Evolutionary conservation across 177 flowering plant species (phyloP), one percentile per base, ranked within the genome.

Genomic region (Telopea speciosissima): DNA sequence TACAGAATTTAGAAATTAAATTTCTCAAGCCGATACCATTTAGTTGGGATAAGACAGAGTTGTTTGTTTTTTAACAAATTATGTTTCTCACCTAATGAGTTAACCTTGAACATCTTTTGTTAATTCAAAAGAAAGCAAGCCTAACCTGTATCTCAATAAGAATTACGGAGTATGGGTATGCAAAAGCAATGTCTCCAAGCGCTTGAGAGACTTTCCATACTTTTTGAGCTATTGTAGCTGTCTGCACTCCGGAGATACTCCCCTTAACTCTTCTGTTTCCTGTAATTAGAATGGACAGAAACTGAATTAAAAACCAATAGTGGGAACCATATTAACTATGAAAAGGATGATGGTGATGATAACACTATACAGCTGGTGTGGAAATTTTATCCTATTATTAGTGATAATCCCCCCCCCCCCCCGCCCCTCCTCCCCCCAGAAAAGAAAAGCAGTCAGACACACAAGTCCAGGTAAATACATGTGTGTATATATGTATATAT

Each of bases 131-230:
- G 12, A 0, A 44, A 23, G 13, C 13, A 13, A 44, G 58, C 3
- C 69, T 23, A 9, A 87, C 93, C 94, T 91, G 93, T 72, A 91
- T 87, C 78, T 89, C 92, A 5, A 89, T 74, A 62, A 89, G 83
- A 69, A 91, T 81, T 5, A 85, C 16, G 4, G 93, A 74, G 72
- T 84, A 91, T 1, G 97, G 93, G 72, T 85, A 90, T 45, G 93
- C 89, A 79, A 89, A 94, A 40, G 97, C 98, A 68, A 94, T 84
- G 72, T 90, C 93, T 23, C 93, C 93, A 25, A 92, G 74, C 59
- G 93, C 97, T 80, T 89, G 89, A 44, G 80, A 82, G 40, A 74
- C 75, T 24, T 72, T 70, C 88, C 90, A 94, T 31, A 86, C 63
- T 69, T 90, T 94, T 9, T 87, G 64, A 24, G 83, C 75, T 1